These are phyloP conservation scores for Boletus sp. DNA, from an alignment of 768 basidiomycete genomes.

Conservation along the genomic window DNA sequence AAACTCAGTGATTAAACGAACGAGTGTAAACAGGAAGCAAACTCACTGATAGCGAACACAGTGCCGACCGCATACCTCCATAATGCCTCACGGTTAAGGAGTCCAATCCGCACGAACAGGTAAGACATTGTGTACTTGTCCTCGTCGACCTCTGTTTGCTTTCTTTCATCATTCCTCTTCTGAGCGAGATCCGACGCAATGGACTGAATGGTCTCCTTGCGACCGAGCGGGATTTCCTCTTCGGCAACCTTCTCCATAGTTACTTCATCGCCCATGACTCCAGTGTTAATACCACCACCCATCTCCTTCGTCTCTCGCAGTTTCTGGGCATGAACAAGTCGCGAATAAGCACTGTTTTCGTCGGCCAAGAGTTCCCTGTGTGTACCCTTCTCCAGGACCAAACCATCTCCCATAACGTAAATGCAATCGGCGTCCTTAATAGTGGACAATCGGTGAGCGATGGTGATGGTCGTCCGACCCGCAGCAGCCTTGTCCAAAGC, in stretches of 20 bases:
- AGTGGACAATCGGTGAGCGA: conserved; percentile 78
- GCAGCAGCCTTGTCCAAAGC: conserved; percentile 82
- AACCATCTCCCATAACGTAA: conserved; percentile 87
- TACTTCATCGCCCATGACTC: conserved; percentile 28
- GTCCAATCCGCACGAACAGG: conserved; percentile 72
- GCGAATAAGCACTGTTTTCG: conserved; percentile 65
- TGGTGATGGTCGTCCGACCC: conserved; percentile 79
- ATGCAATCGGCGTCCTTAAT: conserved; percentile 84
- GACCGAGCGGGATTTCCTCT: conserved; percentile 61
- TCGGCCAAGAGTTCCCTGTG: conserved; percentile 65
- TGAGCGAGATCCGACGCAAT: conserved; percentile 66
- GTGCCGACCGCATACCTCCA: conserved; percentile 58
- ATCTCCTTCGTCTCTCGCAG: conserved; percentile 56
- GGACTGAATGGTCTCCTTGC: conserved; percentile 44
- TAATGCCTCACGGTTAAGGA: conserved; percentile 59
- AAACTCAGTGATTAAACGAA: neutral
- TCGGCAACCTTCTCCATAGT: conserved; percentile 56
- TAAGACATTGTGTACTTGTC: conserved; percentile 49
- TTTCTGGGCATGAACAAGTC: conserved; percentile 76
- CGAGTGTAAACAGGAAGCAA: neutral
- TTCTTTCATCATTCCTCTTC: conserved; percentile 39
- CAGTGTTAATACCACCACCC: conserved; percentile 26
- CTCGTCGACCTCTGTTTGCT: conserved; percentile 29
- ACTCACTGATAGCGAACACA: conserved; percentile 47
- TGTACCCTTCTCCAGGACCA: conserved; percentile 77